phyloP scores from a whole-genome alignment of 768 basidiomycete species.

The Russula sp. region DNA sequence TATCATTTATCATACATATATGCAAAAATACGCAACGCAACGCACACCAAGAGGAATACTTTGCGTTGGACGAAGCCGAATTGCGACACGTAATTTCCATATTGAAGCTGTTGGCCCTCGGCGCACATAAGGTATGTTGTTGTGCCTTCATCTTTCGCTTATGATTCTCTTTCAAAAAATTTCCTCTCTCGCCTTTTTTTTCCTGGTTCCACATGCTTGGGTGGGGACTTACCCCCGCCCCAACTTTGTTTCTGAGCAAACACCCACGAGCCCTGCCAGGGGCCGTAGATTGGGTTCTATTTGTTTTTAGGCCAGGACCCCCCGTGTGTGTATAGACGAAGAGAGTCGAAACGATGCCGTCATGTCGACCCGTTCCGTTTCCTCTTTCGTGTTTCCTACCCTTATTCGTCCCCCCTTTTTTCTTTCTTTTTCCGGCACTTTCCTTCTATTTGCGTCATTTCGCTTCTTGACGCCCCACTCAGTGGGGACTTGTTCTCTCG shows the following conservation, averaged over 20 bases:
- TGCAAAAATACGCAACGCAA: background rate
- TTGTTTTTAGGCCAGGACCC: background rate
- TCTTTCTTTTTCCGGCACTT: too few species aligned
- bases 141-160: conserved; percentile 32
- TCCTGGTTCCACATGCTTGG: background rate
- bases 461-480: background rate
- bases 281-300: background rate
- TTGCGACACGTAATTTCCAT: conserved; percentile 49
- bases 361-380: conserved; percentile 25
- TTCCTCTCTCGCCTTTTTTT: background rate
- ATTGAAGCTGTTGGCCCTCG: conserved; percentile 61
- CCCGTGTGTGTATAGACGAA: background rate
- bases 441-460: conserved; percentile 18
- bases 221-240: background rate
- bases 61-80: conserved; percentile 37
- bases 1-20: conserved; percentile 1
- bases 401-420: background rate
- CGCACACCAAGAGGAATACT: conserved; percentile 47
- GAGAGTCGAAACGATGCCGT: conserved; percentile 16
- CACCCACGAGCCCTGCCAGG: background rate
- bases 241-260: background rate
- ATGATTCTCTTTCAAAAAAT: conserved; percentile 9
- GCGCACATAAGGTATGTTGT: conserved; percentile 54
- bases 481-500: background rate
- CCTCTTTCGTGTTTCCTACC: conserved; percentile 7